Percentiles rank a stretch among this genome's conserved stretches.
These are phyloP conservation scores for Cyberlindnera euphorbiae DNA, from an alignment of 805 yeast genomes.

Conservation along the genomic window DNA sequence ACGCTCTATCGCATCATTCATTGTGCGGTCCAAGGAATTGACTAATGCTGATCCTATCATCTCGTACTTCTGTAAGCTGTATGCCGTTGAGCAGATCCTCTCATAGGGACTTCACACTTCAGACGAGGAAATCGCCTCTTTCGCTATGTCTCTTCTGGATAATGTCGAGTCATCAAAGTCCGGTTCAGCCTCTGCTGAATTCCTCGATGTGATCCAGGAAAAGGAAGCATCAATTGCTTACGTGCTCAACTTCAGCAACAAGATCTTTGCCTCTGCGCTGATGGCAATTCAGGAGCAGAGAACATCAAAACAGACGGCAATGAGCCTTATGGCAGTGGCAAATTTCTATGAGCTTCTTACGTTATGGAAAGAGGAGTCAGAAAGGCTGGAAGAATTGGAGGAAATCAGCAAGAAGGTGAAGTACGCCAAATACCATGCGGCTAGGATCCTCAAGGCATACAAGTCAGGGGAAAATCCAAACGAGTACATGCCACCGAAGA, in stretches of 20 bases:
- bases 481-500: constrained; percentile 38
- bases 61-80: constrained; percentile 64
- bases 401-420: constrained; percentile 38
- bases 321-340: constrained; percentile 48
- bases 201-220: constrained; percentile 50
- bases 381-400: constrained; percentile 30
- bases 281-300: constrained; percentile 41
- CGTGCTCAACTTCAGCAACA: constrained; percentile 51
- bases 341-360: constrained; percentile 48
- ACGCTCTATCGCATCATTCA: constrained; percentile 32
- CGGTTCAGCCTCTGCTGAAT: constrained; percentile 27
- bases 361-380: constrained; percentile 36
- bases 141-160: constrained; percentile 61
- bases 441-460: constrained; percentile 47
- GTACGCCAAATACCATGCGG: constrained; percentile 60
- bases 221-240: constrained; percentile 54
- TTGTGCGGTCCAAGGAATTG: constrained; percentile 56
- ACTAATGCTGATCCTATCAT: constrained; percentile 56
- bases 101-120: constrained; percentile 52
- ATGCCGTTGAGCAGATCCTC: constrained; percentile 71
- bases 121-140: constrained; percentile 49
- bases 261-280: constrained; percentile 51
- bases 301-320: constrained; percentile 42
- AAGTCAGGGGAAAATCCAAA: constrained; percentile 54
- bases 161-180: constrained; percentile 57